Conservation (phyloP, 495 filamentous ascomycete species). For the Hypoxylon perforatum region DNA sequence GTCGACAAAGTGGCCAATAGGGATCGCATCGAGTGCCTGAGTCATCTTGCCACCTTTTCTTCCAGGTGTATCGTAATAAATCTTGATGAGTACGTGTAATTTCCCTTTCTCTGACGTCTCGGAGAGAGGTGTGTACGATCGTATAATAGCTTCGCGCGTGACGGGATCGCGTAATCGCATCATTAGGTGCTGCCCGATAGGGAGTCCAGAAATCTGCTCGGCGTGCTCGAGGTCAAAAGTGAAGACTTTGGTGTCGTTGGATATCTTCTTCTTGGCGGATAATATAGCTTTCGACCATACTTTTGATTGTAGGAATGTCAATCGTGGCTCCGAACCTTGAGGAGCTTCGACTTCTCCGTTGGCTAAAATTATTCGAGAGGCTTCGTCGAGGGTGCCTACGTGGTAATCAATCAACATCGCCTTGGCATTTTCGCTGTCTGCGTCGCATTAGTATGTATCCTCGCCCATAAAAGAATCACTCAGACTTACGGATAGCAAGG, state of each 20-base stretch:
- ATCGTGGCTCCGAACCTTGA: slow-evolving; percentile 51
- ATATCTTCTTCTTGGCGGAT: slow-evolving; percentile 71
- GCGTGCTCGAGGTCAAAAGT: slow-evolving; percentile 81
- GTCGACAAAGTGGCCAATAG: slow-evolving; percentile 76
- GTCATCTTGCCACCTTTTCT: slow-evolving; percentile 87
- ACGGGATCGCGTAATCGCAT: slow-evolving; percentile 79
- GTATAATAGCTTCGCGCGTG: slow-evolving; percentile 77
- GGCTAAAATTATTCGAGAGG: slow-evolving; percentile 63
- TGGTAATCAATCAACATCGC: slow-evolving; percentile 91
- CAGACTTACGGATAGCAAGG: slow-evolving; percentile 85
- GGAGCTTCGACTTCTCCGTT: slow-evolving; percentile 29
- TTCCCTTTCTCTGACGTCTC: slow-evolving; percentile 67
- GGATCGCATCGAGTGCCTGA: slow-evolving; percentile 77
- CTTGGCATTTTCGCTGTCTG: slow-evolving; percentile 93
- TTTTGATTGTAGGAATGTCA: slow-evolving; percentile 76
- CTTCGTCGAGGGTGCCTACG: slow-evolving; percentile 78
- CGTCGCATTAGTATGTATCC: slow-evolving; percentile 11
- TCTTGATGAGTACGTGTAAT: slow-evolving; percentile 82
- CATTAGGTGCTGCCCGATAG: slow-evolving; percentile 90
- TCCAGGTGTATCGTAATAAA: slow-evolving; percentile 75
- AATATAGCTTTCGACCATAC: slow-evolving; percentile 78
- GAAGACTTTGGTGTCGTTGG: slow-evolving; percentile 86
- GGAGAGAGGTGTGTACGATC: slow-evolving; percentile 91
- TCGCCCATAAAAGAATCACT: background rate
- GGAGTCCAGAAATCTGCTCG: slow-evolving; percentile 78